Conservation (phyloP, 2,329 filamentous ascomycete species). For the Trichoderma atrobrunneum region DNA sequence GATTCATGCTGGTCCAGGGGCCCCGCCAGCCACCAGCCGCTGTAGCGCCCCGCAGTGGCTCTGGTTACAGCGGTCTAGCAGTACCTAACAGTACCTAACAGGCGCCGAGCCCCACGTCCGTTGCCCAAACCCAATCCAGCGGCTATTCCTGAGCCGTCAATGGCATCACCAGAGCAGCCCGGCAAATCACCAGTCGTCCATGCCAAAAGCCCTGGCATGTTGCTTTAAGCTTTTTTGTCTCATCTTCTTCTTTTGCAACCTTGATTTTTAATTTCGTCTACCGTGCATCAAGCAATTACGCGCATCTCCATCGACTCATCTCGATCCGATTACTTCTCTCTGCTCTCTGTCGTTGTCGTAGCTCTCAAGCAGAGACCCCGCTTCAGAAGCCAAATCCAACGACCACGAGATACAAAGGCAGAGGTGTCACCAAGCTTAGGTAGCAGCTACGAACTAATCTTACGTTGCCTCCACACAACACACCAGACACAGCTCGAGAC, state of each 20-base stretch:
- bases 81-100: neutral
- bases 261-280: neutral
- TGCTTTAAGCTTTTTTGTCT: neutral
- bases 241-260: neutral
- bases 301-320: neutral
- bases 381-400: neutral
- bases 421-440: constrained; percentile 13
- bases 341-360: neutral
- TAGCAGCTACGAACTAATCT: neutral
- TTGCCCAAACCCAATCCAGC: constrained; percentile 9
- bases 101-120: neutral
- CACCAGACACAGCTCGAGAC: constrained; percentile 3
- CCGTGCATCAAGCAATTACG: neutral
- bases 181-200: neutral
- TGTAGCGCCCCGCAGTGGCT: neutral
- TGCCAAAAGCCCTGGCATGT: neutral
- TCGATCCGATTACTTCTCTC: neutral
- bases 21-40: neutral
- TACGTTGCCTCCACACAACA: constrained; percentile 9
- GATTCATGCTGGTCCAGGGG: neutral
- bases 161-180: constrained; percentile 11
- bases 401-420: neutral
- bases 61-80: neutral
- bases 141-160: constrained; percentile 2
- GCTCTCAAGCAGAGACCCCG: neutral